phyloP scores from a whole-genome alignment of 1,284 basidiomycete genomes.

The Cryptococcus depauperatus region DNA sequence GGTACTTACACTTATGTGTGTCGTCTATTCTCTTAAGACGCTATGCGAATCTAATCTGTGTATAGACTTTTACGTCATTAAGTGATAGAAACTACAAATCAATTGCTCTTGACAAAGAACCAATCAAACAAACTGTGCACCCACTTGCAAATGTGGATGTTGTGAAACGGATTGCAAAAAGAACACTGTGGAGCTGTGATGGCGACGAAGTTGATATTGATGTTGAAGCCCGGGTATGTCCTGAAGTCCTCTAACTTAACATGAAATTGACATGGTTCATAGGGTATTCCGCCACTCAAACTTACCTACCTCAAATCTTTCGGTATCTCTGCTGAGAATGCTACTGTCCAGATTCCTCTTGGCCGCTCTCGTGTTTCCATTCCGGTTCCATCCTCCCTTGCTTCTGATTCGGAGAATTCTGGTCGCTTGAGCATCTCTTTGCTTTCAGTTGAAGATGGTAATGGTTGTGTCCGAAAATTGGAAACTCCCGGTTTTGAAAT shows the following conservation, averaged over 20 bases:
- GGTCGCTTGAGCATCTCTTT: slow-evolving; percentile 34
- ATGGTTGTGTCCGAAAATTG: slow-evolving; percentile 73
- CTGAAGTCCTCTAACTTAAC: slow-evolving; percentile 22
- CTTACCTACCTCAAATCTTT: slow-evolving; percentile 68
- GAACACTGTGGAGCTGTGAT: slow-evolving; percentile 53
- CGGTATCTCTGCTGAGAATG: slow-evolving; percentile 47
- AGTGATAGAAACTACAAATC: slow-evolving; percentile 78
- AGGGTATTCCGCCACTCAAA: slow-evolving; percentile 80
- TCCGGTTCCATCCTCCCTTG: slow-evolving; percentile 28
- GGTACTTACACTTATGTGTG: slow-evolving; percentile 73
- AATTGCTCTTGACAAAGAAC: slow-evolving; percentile 59
- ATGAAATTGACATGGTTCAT: background rate
- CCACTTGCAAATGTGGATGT: slow-evolving; percentile 75
- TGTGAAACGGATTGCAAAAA: slow-evolving; percentile 47
- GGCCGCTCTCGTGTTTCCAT: slow-evolving; percentile 36
- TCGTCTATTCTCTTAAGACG: background rate
- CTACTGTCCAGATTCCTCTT: slow-evolving; percentile 61
- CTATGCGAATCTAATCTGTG: background rate
- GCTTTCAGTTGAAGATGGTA: slow-evolving; percentile 75
- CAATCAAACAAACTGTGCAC: slow-evolving; percentile 78
- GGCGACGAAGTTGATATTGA: slow-evolving; percentile 65
- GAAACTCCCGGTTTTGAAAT: slow-evolving; percentile 67
- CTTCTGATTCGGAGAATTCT: slow-evolving; percentile 19
- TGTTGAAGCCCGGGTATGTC: slow-evolving; percentile 67
- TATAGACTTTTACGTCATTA: slow-evolving; percentile 59